Conservation (phyloP, 1,284 basidiomycete genomes). For the Psilocybe mexicana region DNA sequence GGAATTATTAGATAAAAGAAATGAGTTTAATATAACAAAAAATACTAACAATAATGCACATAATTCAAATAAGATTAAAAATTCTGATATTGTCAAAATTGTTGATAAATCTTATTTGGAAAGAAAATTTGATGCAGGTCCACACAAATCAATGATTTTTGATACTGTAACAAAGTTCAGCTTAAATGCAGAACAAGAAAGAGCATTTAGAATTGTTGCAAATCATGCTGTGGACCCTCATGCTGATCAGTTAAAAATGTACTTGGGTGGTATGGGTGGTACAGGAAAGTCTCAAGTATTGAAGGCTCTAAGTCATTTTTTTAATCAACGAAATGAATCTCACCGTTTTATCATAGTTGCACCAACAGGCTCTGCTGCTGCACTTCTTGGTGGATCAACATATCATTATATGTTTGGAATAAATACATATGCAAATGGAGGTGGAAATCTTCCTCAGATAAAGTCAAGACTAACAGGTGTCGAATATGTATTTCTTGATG, state of each 20-base stretch:
- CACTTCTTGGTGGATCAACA: slow-evolving; percentile 35
- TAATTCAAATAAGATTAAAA: no score
- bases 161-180: slow-evolving; percentile 10
- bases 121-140: no score
- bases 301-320: slow-evolving; percentile 23
- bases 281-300: slow-evolving; percentile 39
- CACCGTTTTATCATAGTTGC: slow-evolving; percentile 32
- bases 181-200: slow-evolving; percentile 34
- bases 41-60: no score
- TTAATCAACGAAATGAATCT: slow-evolving; percentile 25
- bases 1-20: no score
- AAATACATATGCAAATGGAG: slow-evolving; percentile 6
- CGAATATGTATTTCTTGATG: slow-evolving; percentile 19
- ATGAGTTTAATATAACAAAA: no score
- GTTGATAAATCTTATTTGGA: no score
- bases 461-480: slow-evolving; percentile 15
- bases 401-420: slow-evolving; percentile 35
- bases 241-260: slow-evolving; percentile 32
- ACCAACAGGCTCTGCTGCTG: slow-evolving; percentile 37
- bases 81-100: no score
- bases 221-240: slow-evolving; percentile 25
- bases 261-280: slow-evolving; percentile 38
- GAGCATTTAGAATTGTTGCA: slow-evolving; percentile 35
- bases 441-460: not conserved
- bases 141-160: not conserved